Percentiles rank a stretch among this genome's conserved stretches.
phyloP scores from a whole-genome alignment of 2,329 filamentous ascomycete species.

The Colletotrichum somersetense region DNA sequence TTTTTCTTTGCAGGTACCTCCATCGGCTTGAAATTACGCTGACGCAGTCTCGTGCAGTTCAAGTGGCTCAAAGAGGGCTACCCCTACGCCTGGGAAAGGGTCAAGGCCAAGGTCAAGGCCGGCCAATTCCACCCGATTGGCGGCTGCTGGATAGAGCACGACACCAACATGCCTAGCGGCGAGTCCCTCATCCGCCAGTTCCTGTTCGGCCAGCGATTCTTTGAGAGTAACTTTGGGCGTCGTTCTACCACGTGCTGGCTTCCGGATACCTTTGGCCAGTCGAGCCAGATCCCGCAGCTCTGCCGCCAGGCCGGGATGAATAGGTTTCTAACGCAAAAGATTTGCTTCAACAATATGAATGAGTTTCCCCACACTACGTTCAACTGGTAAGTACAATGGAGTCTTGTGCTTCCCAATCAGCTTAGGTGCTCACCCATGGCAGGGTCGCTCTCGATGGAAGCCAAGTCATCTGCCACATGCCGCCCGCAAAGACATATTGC shows the following conservation, averaged over 20 bases:
- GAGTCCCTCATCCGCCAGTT: slow-evolving; percentile 77
- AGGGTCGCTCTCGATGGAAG: slow-evolving; percentile 73
- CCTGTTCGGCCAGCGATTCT: slow-evolving; percentile 75
- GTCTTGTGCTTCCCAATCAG: too few species aligned
- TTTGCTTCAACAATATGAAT: slow-evolving; percentile 82
- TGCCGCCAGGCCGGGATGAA: slow-evolving; percentile 76
- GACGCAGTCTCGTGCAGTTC: slow-evolving; percentile 40
- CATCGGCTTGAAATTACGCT: too few species aligned
- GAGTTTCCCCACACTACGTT: slow-evolving; percentile 80
- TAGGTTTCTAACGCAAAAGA: slow-evolving; percentile 77
- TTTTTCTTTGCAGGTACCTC: slow-evolving; percentile 44
- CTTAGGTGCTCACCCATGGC: background rate
- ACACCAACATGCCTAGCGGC: slow-evolving; percentile 76
- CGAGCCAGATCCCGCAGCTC: slow-evolving; percentile 74
- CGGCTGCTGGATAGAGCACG: slow-evolving; percentile 78
- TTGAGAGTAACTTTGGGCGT: slow-evolving; percentile 74
- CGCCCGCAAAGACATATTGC: slow-evolving; percentile 75
- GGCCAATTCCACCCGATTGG: slow-evolving; percentile 76
- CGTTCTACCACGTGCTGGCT: slow-evolving; percentile 76
- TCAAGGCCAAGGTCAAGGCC: slow-evolving; percentile 75
- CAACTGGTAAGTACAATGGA: slow-evolving; percentile 62
- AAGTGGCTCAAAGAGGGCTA: slow-evolving; percentile 77
- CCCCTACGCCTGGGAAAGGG: slow-evolving; percentile 73
- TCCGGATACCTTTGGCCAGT: slow-evolving; percentile 78
- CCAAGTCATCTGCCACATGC: slow-evolving; percentile 78